A percentile compares a stretch with the other conserved stretches of the same genome.
phyloP scores from a whole-genome alignment of 2,329 filamentous ascomycete genomes.

The Sclerotinia subarctica region DNA sequence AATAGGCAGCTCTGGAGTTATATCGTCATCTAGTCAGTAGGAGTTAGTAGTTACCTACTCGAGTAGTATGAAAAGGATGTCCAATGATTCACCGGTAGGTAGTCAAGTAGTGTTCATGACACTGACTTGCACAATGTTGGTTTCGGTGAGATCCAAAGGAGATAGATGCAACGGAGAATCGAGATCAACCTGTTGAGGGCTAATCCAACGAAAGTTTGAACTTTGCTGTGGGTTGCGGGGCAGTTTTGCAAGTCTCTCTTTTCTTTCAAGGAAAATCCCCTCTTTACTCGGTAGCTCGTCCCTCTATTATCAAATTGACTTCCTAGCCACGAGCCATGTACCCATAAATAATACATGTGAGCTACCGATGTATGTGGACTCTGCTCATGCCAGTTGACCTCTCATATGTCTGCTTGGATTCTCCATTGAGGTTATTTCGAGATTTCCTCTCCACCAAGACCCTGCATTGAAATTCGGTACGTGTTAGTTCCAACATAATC shows the following conservation, averaged over 20 bases:
- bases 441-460: conserved; percentile 1
- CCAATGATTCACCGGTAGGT: neutral
- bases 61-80: neutral
- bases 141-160: neutral
- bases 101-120: neutral
- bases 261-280: conserved; percentile 11
- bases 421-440: neutral
- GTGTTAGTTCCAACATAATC: neutral
- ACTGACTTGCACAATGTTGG: neutral
- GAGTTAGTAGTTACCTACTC: too few species aligned
- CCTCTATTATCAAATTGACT: neutral
- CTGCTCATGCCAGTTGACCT: neutral
- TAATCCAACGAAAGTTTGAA: neutral
- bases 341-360: neutral
- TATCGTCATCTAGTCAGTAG: neutral
- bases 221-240: neutral
- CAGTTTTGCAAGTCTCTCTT: neutral
- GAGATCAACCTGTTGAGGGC: neutral
- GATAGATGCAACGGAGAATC: neutral
- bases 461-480: conserved; percentile 9
- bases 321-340: conserved; percentile 7
- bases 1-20: neutral
- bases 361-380: conserved; percentile 6
- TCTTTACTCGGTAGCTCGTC: neutral
- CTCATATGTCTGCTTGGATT: neutral